Conservation (phyloP, 495 filamentous ascomycete genomes). For the Talaromyces thailandensis region DNA sequence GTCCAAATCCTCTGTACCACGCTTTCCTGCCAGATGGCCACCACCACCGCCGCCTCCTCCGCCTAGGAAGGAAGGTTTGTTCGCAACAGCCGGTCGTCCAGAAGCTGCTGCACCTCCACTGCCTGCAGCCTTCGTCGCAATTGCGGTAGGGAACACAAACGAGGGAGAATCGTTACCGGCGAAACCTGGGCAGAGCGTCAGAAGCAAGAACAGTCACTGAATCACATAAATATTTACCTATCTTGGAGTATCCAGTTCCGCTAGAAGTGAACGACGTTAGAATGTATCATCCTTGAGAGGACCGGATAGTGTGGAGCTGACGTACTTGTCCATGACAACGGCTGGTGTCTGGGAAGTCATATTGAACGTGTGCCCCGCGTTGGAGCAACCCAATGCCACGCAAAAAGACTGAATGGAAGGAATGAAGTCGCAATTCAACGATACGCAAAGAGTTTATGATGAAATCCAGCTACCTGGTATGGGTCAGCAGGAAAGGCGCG, state of each 20-base stretch:
- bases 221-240: slow-evolving; percentile 49
- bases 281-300: slow-evolving; percentile 6
- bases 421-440: background rate
- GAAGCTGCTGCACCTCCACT: slow-evolving; percentile 68
- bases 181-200: slow-evolving; percentile 59
- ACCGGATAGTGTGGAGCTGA: slow-evolving; percentile 15
- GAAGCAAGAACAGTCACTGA: slow-evolving; percentile 15
- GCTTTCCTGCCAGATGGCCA: slow-evolving; percentile 80
- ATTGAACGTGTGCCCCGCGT: slow-evolving; percentile 11
- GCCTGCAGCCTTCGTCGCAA: slow-evolving; percentile 80
- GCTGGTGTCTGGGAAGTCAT: slow-evolving; percentile 98
- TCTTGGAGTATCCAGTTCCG: slow-evolving; percentile 97
- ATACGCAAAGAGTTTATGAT: background rate
- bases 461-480: background rate
- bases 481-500: background rate
- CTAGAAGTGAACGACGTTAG: slow-evolving; percentile 39
- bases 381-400: background rate
- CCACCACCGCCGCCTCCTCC: slow-evolving; percentile 60
- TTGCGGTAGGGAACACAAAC: slow-evolving; percentile 97
- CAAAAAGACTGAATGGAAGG: background rate
- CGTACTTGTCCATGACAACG: slow-evolving; percentile 99
- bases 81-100: slow-evolving; percentile 79
- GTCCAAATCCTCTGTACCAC: slow-evolving; percentile 94
- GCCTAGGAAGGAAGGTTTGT: slow-evolving; percentile 92
- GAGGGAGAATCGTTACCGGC: slow-evolving; percentile 98